Base-by-base conservation (phyloP, 345 rosid genomes). In the Lepidium didymum region DNA sequence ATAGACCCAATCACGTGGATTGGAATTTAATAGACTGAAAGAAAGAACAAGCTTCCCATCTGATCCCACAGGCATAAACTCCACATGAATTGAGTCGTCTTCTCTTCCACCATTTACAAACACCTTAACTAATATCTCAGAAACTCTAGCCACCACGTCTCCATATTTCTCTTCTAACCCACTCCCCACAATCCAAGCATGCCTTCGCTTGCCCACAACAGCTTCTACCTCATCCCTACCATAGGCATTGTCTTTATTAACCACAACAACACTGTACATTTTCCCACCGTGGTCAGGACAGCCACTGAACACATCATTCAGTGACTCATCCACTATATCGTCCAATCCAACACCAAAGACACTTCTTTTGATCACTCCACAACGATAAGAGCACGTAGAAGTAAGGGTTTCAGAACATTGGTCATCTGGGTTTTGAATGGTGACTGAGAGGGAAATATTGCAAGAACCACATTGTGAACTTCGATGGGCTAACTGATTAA, bases 11-110 rank as follows among this genome's bases (percentile, higher is more conserved):
- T 87, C 91, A 43, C 19, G 81, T 7, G 99, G 97, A 75, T 91
- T 78, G 0, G 96, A 80, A 77, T 94, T 94, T 49, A 94, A 96
- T 74, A 88, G 72, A 78, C 84, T 94, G 67, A 91, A 91, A 0
- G 98, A 93, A 45, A 91, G 91, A 74, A 88, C 86, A 55, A 88
- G 79, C 78, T 44, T 91, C 56, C 99, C 96, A 81, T 94, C 96
- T 29, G 99, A 79, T 65, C 96, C 97, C 11, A 89, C 96, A 6
- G 99, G 99, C 96, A 91, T 91, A 74, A 86, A 89, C 84, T 87
- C 99, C 43, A 81, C 87, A 43, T 74, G 87, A 69, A 94, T 83
- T 43, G 79, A 77, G 1, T 84, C 96, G 42, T 89, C 86, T 18
- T 88, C 91, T 67, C 80, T 82, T 31, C 93, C 97, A 47, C 97